Percentiles rank a stretch among this genome's conserved stretches.
Evolutionary conservation across 306 rosid species (phyloP).

Genomic region (Canavalia gladiata): DNA sequence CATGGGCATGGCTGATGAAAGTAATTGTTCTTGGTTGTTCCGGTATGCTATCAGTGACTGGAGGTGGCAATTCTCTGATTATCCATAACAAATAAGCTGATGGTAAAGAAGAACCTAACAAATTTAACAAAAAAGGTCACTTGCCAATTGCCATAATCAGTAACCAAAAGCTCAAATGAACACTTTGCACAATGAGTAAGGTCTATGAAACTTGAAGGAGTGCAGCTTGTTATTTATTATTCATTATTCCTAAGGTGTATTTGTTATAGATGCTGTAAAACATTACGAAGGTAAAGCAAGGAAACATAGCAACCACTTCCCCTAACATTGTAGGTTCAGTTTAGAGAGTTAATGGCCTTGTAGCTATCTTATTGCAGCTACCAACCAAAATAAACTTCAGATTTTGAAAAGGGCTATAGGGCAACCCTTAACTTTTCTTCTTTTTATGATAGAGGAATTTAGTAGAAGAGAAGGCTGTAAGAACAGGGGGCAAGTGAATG

Average conservation of each 20-base stretch:
- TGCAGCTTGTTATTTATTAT: neutral
- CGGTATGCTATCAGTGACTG: conserved; percentile 40
- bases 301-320: neutral
- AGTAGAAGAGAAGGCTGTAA: conserved; percentile 6
- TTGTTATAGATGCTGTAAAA: neutral
- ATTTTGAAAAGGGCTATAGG: neutral
- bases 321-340: neutral
- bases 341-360: neutral
- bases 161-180: conserved; percentile 20
- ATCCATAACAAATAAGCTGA: conserved; percentile 78
- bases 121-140: conserved; percentile 11
- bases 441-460: neutral
- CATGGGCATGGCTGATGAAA: conserved; percentile 57
- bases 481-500: neutral
- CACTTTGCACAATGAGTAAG: neutral
- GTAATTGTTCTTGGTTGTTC: conserved; percentile 63
- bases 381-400: neutral
- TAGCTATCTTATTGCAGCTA: neutral
- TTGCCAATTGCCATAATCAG: conserved; percentile 12
- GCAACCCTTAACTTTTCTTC: neutral
- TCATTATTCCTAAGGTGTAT: neutral
- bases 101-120: conserved; percentile 71
- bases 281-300: neutral
- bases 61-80: conserved; percentile 76
- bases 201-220: neutral